Base-by-base conservation (phyloP, 1,139 yeast species). In the Scheffersomyces stambukii region DNA sequence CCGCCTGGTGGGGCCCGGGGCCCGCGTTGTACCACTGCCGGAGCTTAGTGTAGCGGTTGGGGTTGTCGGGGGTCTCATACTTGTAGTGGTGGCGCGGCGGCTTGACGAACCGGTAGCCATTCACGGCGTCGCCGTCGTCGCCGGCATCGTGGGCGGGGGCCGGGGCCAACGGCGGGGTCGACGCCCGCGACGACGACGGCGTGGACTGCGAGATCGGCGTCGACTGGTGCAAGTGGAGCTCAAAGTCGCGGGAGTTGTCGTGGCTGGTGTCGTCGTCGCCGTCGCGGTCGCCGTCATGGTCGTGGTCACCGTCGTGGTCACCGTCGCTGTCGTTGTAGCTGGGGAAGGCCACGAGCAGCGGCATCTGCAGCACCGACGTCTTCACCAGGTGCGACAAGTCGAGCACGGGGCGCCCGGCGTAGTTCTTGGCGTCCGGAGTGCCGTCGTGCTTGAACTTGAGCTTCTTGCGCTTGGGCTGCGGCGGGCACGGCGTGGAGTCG, bases 161-260 rank as follows among this genome's bases (percentile, higher is more conserved):
- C 18, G 18, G n/a, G 17, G 30, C 31, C 12, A 32, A 24, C 4
- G 57, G 57, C 8, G 61, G 58, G 1, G 59, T 43, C n/a, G 54
- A 45, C 8, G 53, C 48, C 21, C 60, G 33, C 13, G 59, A 54
- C 33, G 58, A 57, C 9, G 63, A 49, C 3, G 64, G 64, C 0
- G 64, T 58, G 2, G 62, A 55, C 32, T 56, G 62, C 1, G 62
- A 54, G n/a, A 58, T 56, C 1, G 64, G 64, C 1, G 59, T 56
- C 4, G 52, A 43, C 23, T 50, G 13, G 15, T 23, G n/a, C 19
- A 21, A 24, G 20, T 30, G 9, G 23, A 18, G 5, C 4, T 10
- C 19, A 8, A 25, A 10, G 21, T 23, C 5, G 23, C 25, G 16
- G 16, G 18, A 13, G 27, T 22, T 13, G 12, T 13, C 12, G 19